Base-by-base conservation (phyloP, 768 basidiomycete species). In the Phaffia tasmanica region DNA sequence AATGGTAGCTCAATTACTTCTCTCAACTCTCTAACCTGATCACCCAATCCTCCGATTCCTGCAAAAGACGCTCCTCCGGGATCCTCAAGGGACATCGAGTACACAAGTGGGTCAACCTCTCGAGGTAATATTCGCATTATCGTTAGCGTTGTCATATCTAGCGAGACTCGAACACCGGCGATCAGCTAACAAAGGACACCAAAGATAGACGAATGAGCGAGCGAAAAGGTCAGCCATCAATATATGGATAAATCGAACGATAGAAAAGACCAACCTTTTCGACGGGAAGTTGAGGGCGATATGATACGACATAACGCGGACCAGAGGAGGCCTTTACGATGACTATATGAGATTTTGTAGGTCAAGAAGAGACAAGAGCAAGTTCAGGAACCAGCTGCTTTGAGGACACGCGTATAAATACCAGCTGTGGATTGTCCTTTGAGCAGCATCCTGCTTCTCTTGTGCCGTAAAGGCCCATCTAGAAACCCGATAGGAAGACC, bases 11-110 rank as follows among this genome's bases (percentile, higher is more conserved):
- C 95, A 69, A 99, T 99, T 57, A 99, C 88, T 81, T 99, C 95
- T 70, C 95, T 85, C 70, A 99, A 78, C 75, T 99, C 95, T 66
- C 95, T 83, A 57, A 99, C 93, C 80, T 99, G 95, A 70, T 98
- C 95, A 54, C 86, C 83, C 64, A 99, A 78, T 25, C 95, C 95
- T 73, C 95, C 95, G 63, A 99, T 97, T 69, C 92, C 93, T 0
- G 94, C 94, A 75, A 98, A 98, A 4, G 89, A 84, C 8, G 89
- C 93, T 59, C 87, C 87, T 79, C 91, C 92, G 2, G 95, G 91
- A 73, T 98, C 94, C 77, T 99, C 95, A 73, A 95, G 80, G 70
- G 90, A 94, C 95, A 98, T 99, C 79, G 97, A 98, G 81, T 99
- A 99, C 15, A 99, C 94, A 72, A 94, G 79, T 19, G 95, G 95